phyloP scores from a whole-genome alignment of 441 rosid species.

The Lepidium campestre region DNA sequence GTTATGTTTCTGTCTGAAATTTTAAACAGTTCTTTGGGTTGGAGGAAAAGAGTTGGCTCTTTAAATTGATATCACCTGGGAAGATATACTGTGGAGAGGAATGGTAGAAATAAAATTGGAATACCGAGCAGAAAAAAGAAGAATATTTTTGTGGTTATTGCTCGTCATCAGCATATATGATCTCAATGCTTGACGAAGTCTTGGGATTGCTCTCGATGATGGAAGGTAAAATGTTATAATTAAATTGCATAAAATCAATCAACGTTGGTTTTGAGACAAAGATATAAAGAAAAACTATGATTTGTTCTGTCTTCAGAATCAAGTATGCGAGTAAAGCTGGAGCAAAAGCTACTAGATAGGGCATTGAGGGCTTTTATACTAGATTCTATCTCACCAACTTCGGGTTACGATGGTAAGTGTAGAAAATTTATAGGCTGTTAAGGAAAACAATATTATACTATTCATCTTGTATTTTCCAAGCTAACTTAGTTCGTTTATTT shows the following conservation, averaged over 20 bases:
- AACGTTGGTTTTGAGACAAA: background rate
- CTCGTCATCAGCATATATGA: slow-evolving; percentile 56
- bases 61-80: too few species aligned
- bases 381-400: slow-evolving; percentile 34
- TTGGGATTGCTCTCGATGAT: slow-evolving; percentile 46
- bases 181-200: slow-evolving; percentile 54
- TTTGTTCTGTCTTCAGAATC: slow-evolving; percentile 43
- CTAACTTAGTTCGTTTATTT: too few species aligned
- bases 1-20: too few species aligned
- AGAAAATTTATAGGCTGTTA: too few species aligned
- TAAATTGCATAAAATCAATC: background rate
- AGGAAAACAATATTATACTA: too few species aligned
- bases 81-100: too few species aligned
- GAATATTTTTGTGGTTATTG: too few species aligned
- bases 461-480: too few species aligned
- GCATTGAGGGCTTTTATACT: slow-evolving; percentile 85
- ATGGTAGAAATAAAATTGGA: too few species aligned
- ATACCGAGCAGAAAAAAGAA: too few species aligned
- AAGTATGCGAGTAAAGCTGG: slow-evolving; percentile 53
- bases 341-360: slow-evolving; percentile 65
- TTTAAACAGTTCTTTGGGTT: too few species aligned
- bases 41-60: too few species aligned
- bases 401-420: slow-evolving; percentile 1
- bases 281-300: background rate
- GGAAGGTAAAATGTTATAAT: slow-evolving; percentile 35